Evolutionary conservation across 352 stramenopile species (phyloP).

Genomic region (Pythium chondricola): DNA sequence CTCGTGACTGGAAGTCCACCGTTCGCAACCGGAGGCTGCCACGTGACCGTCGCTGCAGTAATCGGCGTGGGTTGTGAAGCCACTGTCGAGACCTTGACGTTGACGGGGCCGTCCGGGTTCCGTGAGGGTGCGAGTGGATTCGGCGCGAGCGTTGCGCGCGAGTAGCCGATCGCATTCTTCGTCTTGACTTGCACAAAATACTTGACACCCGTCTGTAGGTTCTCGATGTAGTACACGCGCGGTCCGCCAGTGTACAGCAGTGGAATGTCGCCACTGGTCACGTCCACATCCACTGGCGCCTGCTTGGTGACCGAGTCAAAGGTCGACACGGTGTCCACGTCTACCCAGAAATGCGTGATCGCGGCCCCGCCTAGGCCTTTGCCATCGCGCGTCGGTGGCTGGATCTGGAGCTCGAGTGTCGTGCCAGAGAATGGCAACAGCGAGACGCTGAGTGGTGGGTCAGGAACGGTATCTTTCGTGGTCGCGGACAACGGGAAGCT

Average conservation of each 20-base stretch:
- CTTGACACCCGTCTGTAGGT: conserved; percentile 57
- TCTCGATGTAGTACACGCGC: conserved; percentile 61
- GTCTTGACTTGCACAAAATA: conserved; percentile 87
- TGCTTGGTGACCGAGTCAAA: conserved; percentile 57
- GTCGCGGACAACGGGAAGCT: conserved; percentile 63
- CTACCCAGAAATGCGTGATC: conserved; percentile 59
- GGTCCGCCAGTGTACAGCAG: conserved; percentile 56
- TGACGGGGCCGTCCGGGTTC: conserved; percentile 37
- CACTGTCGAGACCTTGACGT: conserved; percentile 55
- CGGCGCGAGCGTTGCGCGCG: conserved; percentile 50
- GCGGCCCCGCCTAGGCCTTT: conserved; percentile 30
- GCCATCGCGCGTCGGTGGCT: conserved; percentile 59
- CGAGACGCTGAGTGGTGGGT: conserved; percentile 50
- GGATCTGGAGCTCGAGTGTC: conserved; percentile 70
- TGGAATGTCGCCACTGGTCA: conserved; percentile 23
- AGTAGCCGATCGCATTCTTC: conserved; percentile 62
- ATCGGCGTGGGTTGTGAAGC: conserved; percentile 42
- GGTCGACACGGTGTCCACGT: conserved; percentile 62
- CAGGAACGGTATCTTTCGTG: conserved; percentile 80
- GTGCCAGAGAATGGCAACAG: conserved; percentile 53
- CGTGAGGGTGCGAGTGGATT: conserved; percentile 47
- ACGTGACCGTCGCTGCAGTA: conserved; percentile 51
- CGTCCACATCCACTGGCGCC: conserved; percentile 32
- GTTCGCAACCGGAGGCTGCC: conserved; percentile 50
- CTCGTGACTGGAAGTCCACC: conserved; percentile 62